These are phyloP conservation scores for Tardiomyces depauwii DNA, from an alignment of 1,139 yeast genomes.

Conservation along the genomic window DNA sequence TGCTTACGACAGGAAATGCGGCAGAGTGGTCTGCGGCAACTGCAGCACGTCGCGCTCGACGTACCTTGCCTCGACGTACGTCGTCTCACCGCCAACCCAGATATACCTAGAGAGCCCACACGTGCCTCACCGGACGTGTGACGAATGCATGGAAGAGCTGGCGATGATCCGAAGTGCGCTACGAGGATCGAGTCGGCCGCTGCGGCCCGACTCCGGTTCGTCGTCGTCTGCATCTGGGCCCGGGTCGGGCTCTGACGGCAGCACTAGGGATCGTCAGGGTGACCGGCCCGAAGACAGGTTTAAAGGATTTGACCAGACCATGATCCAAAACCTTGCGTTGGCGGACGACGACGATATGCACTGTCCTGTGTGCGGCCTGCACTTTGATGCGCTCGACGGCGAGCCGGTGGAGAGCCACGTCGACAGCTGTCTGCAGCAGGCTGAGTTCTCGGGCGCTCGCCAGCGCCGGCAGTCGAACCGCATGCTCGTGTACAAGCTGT, in stretches of 20 bases:
- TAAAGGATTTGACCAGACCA: constrained; percentile 10
- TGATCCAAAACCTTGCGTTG: constrained; percentile 20
- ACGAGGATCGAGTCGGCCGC: constrained; percentile 14
- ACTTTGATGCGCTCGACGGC: constrained; percentile 29
- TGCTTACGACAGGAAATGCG: constrained; percentile 41
- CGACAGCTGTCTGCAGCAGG: constrained; percentile 50
- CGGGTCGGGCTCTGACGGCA: constrained; percentile 1
- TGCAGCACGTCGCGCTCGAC: constrained; percentile 44
- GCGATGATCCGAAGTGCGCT: constrained; percentile 36
- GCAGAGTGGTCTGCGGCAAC: constrained; percentile 58
- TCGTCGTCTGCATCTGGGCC: not conserved
- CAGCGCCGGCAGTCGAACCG: constrained; percentile 37
- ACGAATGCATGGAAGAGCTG: constrained; percentile 54
- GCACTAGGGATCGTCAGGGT: constrained; percentile 2
- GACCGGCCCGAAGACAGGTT: not conserved
- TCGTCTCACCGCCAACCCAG: constrained; percentile 37
- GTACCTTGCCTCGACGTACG: constrained; percentile 39
- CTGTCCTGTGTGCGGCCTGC: constrained; percentile 46
- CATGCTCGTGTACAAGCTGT: constrained; percentile 75
- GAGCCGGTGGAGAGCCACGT: constrained; percentile 55
- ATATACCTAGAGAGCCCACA: constrained; percentile 38
- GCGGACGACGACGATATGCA: constrained; percentile 29
- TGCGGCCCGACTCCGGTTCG: not conserved
- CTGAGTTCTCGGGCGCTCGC: constrained; percentile 59
- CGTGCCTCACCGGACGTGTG: constrained; percentile 57